phyloP scores from a whole-genome alignment of 75 land plant genomes.

The Sequoiadendron giganteum region DNA sequence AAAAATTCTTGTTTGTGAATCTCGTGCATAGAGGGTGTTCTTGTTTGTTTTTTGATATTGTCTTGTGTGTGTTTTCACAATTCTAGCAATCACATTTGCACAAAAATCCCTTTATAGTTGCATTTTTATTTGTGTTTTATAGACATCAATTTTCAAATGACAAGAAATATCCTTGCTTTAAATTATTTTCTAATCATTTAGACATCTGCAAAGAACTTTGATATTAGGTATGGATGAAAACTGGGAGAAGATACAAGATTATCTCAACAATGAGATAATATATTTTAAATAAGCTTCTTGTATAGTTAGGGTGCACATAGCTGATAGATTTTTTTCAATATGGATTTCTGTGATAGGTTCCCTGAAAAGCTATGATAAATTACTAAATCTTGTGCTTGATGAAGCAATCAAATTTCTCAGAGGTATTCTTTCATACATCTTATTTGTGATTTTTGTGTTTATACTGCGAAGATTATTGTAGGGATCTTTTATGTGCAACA shows the following conservation, averaged over 20 bases:
- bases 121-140: too few species aligned
- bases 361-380: constrained; percentile 92
- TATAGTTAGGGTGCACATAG: neutral
- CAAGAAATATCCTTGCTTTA: neutral
- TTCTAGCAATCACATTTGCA: neutral
- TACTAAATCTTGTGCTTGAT: constrained; percentile 95
- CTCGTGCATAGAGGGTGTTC: too few species aligned
- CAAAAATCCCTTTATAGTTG: neutral
- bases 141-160: too few species aligned
- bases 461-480: neutral
- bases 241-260: neutral
- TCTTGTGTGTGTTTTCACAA: too few species aligned
- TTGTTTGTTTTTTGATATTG: too few species aligned
- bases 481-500: neutral
- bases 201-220: neutral
- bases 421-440: constrained; percentile 36
- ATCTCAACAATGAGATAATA: neutral
- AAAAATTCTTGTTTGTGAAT: too few species aligned
- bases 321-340: neutral
- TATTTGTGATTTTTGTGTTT: neutral
- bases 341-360: constrained; percentile 79
- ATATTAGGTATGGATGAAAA: neutral
- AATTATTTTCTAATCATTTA: neutral
- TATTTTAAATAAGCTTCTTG: neutral
- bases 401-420: constrained; percentile 88